Evolutionary conservation across 2,329 filamentous ascomycete genomes (phyloP).

Genomic region (Colletotrichum melonis): DNA sequence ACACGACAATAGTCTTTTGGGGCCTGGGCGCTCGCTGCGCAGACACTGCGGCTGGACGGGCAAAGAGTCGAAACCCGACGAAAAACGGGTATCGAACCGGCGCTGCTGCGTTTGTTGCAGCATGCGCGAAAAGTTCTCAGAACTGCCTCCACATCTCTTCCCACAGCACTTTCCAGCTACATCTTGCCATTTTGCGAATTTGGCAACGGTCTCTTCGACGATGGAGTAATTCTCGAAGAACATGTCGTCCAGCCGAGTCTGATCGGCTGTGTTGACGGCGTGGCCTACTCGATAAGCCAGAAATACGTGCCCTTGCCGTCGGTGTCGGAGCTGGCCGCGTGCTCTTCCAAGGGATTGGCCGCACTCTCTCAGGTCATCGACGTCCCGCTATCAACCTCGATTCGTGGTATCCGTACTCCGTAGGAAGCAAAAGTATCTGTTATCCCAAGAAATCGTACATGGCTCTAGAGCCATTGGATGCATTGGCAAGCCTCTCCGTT

Average conservation of each 20-base stretch:
- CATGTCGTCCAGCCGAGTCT: not conserved
- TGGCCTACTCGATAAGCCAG: not conserved
- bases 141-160: not conserved
- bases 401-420: not conserved
- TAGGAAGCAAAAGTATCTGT: slow-evolving; percentile 18
- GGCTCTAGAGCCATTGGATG: not conserved
- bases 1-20: not conserved
- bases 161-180: not conserved
- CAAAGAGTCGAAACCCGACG: not conserved
- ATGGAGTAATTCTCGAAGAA: slow-evolving; percentile 1
- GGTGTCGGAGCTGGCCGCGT: not conserved
- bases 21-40: not conserved
- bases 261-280: not conserved
- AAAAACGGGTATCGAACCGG: not conserved
- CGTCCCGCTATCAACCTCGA: not conserved
- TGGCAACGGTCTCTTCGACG: slow-evolving; percentile 1
- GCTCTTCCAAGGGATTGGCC: not conserved
- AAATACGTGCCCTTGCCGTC: not conserved
- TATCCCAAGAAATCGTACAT: not conserved
- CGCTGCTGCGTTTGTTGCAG: slow-evolving; percentile 1
- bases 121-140: slow-evolving; percentile 19
- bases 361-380: not conserved
- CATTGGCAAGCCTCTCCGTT: slow-evolving; percentile 23
- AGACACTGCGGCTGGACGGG: not conserved
- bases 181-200: not conserved